phyloP scores from a whole-genome alignment of 257 asterid genomes.

The Galeopsis tetrahit region DNA sequence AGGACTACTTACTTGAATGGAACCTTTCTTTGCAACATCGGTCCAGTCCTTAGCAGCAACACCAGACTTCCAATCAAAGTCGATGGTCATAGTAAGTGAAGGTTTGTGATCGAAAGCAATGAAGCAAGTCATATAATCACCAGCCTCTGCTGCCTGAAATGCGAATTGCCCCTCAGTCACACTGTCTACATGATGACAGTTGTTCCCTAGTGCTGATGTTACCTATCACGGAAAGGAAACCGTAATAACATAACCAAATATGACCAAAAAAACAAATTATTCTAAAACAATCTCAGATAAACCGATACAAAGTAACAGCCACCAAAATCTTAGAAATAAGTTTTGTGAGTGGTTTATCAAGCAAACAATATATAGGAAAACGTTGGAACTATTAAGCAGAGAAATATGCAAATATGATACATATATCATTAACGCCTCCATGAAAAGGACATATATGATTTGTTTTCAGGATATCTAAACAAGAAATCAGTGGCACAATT shows the following conservation, averaged over 20 bases:
- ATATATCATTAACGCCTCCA: not conserved
- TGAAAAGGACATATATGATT: not conserved
- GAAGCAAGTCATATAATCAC: conserved; percentile 92
- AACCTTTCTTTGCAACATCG: conserved; percentile 82
- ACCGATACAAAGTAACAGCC: no score
- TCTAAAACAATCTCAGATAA: no score
- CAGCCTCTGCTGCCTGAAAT: conserved; percentile 71
- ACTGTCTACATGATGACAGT: conserved; percentile 66
- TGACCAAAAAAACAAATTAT: not conserved
- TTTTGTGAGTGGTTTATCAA: no score
- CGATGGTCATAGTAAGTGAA: conserved; percentile 56
- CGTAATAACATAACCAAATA: not conserved
- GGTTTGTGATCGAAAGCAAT: conserved; percentile 68
- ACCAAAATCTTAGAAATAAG: no score
- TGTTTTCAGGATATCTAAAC: not conserved
- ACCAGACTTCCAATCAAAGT: conserved; percentile 92
- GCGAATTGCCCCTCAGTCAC: conserved; percentile 76
- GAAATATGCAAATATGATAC: no score
- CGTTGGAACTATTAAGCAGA: no score
- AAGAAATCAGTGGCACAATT: not conserved
- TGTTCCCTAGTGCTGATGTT: conserved; percentile 72
- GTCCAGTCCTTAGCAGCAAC: conserved; percentile 89
- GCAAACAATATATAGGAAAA: no score
- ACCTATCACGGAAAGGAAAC: conserved; percentile 51
- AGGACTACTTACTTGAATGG: conserved; percentile 58